Evolutionary conservation across 2,329 filamentous ascomycete species (phyloP), one percentile per base, ranked within the genome.

Genomic region (Lachnellula willkommii): DNA sequence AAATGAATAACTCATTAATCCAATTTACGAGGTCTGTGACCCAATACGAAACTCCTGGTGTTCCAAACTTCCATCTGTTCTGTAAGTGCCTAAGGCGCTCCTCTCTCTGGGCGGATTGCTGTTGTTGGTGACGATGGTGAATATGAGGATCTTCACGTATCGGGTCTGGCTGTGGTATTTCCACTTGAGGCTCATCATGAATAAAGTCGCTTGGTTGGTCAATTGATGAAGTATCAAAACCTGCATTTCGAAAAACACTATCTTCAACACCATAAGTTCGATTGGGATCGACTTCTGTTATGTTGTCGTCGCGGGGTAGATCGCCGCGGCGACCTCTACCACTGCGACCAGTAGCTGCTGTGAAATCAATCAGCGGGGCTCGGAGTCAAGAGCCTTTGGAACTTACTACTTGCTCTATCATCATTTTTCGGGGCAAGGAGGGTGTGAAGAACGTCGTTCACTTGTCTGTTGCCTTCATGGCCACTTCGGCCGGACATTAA

Each of bases 181-280:
- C 28, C 9, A 32, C 28, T 9, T 32, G 28, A 4, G 28, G 28
- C 28, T 32, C 28, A 11, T 32, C 28, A 32, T 32, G 9, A 32
- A 32, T 32, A 32, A 32, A 32, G 9, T 32, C 28, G 17, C 17
- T 39, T 45, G 12, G 20, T 28, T 53, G 39, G 50, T 40, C 26
- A 3, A 55, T 43, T 22, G 53, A 48, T 63, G 49, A 70, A 58
- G 54, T 65, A 58, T 52, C 62, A 26, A 77, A 54, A n/a, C 60
- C 61, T 28, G 73, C 70, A 35, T 68, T 57, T 2, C 60, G 52
- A 58, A 69, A 76, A 5, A 76, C 47, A 17, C 56, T 57, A 49
- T 68, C 72, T 52, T 76, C 74, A 11, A 69, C 65, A 11, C 56
- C 62, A 59, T 71, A 76, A 9, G 46, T 53, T 22, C 40, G 50